Conservation (phyloP, 1,284 basidiomycete species). For the Malassezia dermatis region DNA sequence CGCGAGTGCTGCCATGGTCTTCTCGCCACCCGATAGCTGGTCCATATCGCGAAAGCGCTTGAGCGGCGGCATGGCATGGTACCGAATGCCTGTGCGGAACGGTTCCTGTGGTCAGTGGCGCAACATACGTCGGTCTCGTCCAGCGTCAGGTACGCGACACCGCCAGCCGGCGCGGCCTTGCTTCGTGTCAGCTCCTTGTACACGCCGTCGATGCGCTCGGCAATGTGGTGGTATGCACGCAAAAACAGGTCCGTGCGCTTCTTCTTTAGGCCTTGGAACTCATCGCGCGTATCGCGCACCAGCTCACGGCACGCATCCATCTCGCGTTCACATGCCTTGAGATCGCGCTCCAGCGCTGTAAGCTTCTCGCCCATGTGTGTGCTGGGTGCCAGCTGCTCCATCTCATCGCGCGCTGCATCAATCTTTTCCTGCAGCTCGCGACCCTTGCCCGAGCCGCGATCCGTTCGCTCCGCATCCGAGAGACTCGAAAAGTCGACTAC, state of each 20-base stretch:
- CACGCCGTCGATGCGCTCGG: constrained; percentile 80
- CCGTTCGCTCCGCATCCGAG: constrained; percentile 72
- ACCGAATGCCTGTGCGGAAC: constrained; percentile 87
- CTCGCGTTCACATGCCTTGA: constrained; percentile 54
- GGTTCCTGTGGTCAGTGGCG: constrained; percentile 57
- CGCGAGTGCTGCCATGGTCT: constrained; percentile 92
- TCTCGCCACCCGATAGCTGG: constrained; percentile 93
- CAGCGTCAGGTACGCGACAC: constrained; percentile 85
- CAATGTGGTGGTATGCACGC: constrained; percentile 90
- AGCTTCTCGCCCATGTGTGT: constrained; percentile 89
- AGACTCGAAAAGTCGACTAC: constrained; percentile 71
- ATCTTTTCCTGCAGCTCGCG: constrained; percentile 59
- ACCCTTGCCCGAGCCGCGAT: constrained; percentile 59
- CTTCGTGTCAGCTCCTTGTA: constrained; percentile 98
- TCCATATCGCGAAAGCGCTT: constrained; percentile 99
- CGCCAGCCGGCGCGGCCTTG: constrained; percentile 81
- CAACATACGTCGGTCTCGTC: constrained; percentile 69
- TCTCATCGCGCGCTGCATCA: constrained; percentile 54
- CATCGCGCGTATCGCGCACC: constrained; percentile 75
- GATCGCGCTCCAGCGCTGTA: constrained; percentile 71
- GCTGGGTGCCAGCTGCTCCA: constrained; percentile 90
- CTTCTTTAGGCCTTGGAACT: constrained; percentile 78
- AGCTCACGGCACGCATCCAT: constrained; percentile 59
- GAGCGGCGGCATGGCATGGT: constrained; percentile 92
- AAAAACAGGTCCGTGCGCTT: constrained; percentile 67